A percentile compares a stretch with the other conserved stretches of the same genome.
Evolutionary conservation across 306 rosid species (phyloP).

Genomic region (Glycine latifolia): DNA sequence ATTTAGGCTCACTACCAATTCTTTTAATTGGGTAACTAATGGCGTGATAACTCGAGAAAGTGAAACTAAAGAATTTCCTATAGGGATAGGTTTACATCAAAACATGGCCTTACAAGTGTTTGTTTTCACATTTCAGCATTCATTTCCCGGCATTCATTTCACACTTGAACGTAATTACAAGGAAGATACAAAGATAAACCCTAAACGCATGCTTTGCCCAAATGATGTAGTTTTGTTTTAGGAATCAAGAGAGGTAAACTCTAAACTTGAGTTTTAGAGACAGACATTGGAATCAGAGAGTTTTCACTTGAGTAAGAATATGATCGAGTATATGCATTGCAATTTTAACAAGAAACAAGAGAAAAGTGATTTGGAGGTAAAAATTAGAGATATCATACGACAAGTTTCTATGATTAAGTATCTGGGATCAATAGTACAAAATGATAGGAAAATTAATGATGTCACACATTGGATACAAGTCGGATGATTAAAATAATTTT

Average conservation of each 20-base stretch:
- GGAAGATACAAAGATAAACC: neutral
- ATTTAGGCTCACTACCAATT: neutral
- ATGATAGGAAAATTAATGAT: neutral
- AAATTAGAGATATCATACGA: neutral
- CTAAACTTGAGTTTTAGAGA: neutral
- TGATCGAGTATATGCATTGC: neutral
- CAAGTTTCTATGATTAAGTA: neutral
- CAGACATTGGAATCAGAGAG: neutral
- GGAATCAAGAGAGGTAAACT: neutral
- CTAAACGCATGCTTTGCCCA: neutral
- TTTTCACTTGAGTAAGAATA: too few relatives aligned
- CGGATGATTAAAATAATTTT: too few relatives aligned
- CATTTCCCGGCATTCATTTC: too few relatives aligned
- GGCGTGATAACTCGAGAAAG: neutral
- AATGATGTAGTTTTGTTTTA: neutral
- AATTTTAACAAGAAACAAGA: too few relatives aligned
- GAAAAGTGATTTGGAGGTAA: neutral
- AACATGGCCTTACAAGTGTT: neutral
- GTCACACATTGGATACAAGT: neutral
- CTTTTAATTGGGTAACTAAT: neutral
- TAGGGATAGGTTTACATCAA: neutral
- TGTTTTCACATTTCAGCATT: too few relatives aligned
- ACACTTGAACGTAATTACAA: neutral
- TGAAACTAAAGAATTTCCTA: too few relatives aligned
- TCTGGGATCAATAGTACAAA: neutral